Base-by-base conservation (phyloP, 129 eudicot species). In the Chrysanthemum lavandulifolium region DNA sequence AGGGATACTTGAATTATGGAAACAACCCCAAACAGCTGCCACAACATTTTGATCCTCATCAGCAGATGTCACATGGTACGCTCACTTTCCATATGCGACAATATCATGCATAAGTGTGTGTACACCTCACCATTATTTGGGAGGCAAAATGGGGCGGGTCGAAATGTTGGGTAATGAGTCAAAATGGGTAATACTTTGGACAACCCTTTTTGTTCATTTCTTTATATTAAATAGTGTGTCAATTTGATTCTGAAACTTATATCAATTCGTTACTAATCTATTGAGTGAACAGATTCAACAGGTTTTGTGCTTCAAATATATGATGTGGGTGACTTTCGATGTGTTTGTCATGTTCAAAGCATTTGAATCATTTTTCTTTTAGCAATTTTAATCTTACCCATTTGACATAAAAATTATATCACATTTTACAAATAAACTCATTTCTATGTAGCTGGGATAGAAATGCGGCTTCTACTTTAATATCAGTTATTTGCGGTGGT, bases 11-110 rank as follows among this genome's bases (percentile, higher is more conserved):
- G 67, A 71, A 78, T 15, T 77, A 78, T 72, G 93, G 89, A 13
- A 84, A 76, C 74, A 79, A 92, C 48, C 19, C 87, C 4, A 83
- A 78, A 70, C 73, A 83, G 10, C 73, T 82, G 74, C 83, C 77
- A 43, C 89, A 80, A 57, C 79, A 80, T 25, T 79, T 76, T 82
- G 95, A 91, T 80, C 91, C 81, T 65, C 86, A 82, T 73, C 96
- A 86, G 62, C 84, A 89, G 48, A 57, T 78, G 59, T 72, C 80
- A 15, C 92, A 79, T 70, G 92, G 97, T 88, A 84, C 43, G 49
- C 50, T 51, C 49, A 50, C 53, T 40, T 49, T 66, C 48, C 59
- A 40, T 47, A 50, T 49, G 4, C 21, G 36, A 31, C 6, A 15
- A 70, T 55, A 62, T 62, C 29, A 16, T 66, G 15, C 36, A 23